Evolutionary conservation across 2,329 filamentous ascomycete species (phyloP), one percentile per base, ranked within the genome.

Genomic region (Byssochlamys sp.): DNA sequence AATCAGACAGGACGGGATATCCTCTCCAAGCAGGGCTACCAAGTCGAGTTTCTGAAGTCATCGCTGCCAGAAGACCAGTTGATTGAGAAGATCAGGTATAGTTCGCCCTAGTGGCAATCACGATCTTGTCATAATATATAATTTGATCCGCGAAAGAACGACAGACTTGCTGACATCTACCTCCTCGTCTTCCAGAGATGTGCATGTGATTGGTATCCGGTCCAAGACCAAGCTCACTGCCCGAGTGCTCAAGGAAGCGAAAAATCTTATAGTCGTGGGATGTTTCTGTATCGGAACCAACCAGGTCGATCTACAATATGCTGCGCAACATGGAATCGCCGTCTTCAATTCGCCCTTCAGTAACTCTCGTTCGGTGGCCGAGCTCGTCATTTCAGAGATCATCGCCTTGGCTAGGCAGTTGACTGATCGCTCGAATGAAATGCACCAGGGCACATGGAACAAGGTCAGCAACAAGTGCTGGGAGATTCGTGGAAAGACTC

Each of bases 341-440:
- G 94, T 99, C 62, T 99, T 99, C 84, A 99, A 99, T 78, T 97
- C 94, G 52, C 94, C 94, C 1, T 99, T 99, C 77, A 91, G 89
- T 77, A 99, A 99, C 78, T 97, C 92, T 7, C 88, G 94, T 72
- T 95, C 90, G 71, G 94, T 99, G 55, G 94, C 94, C 57, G 94
- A 99, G 79, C 81, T 97, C 57, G 91, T 97, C 66, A 96, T 99
- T 71, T 88, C 81, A 56, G 92, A 96, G 76, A 91, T 99, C 69
- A 96, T 99, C 68, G 80, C 82, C 45, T 85, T 99, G 56, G 94
- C 94, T 25, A 87, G 94, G 59, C 94, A 99, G 76, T 81, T 99
- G 33, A 87, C 90, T 61, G 94, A 99, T 75, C 89, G 94, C 65
- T 96, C 90, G 61, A 90, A 84, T 67, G 94, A 99, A 78, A 85